Base-by-base conservation (phyloP, 106 monocot species). In the Dendrobium chrysotoxum region DNA sequence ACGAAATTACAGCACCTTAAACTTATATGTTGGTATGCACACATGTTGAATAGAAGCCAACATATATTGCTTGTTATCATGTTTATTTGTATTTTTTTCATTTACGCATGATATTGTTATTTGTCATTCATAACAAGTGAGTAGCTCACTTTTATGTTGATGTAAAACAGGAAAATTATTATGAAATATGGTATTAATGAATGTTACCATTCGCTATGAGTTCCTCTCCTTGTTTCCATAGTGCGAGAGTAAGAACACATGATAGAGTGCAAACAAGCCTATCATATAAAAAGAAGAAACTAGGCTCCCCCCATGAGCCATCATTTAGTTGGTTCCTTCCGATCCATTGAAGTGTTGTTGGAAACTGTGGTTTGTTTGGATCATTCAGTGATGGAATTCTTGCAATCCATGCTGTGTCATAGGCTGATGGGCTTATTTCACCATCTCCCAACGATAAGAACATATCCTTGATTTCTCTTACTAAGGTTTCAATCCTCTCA, bases 351-450 rank as follows among this genome's bases (percentile, higher is more conserved):
- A 65, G 6, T 23, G 64, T 65, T 2, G 23, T 23, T 65, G 64
- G 64, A 65, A 65, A 65, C 1, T 65, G 64, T 11, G 64, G 21
- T 65, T 65, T 65, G 2, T 10, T 65, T 10, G 64, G 64, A 25
- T 65, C 64, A 76, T 76, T 25, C 20, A 25, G 1, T 1, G 75
- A 76, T 39, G 75, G 75, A 40, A 76, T 76, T 40, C 75, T 40
- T 42, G 75, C 75, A 76, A 76, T 10, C 75, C 75, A 31, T 39
- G 75, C 75, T 76, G 75, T 76, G 20, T 76, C 75, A 42, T 76
- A 76, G 7, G 75, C 40, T 42, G 40, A 76, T 0, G 75, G 40
- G 20, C 46, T 76, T 50, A 50, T 13, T 13, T 50, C 50, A 15
- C 20, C 25, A 73, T 28, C 72, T 35, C 40, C 17, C 20, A 73